phyloP scores from a whole-genome alignment of 805 yeast species.

The Starmerella apicola region DNA sequence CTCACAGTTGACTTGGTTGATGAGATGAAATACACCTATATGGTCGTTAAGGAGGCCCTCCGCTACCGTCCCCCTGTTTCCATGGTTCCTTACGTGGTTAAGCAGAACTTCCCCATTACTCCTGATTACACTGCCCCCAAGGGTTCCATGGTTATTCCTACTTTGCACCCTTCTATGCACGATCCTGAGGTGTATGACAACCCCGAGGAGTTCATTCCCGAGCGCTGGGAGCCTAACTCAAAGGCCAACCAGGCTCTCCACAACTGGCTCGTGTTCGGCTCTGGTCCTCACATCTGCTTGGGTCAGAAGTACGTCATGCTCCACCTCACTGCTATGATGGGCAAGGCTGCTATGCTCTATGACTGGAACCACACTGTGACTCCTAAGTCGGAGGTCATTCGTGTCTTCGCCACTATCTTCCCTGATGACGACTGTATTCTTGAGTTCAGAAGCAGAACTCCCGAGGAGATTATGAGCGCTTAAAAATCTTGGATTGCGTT shows the following conservation, averaged over 20 bases:
- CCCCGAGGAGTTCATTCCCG: conserved; percentile 91
- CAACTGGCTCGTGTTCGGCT: conserved; percentile 94
- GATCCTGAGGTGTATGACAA: conserved; percentile 94
- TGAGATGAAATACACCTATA: conserved; percentile 73
- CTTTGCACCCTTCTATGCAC: conserved; percentile 88
- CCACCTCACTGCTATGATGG: conserved; percentile 79
- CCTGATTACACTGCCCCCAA: conserved; percentile 84
- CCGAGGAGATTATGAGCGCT: conserved; percentile 14
- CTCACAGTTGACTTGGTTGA: conserved; percentile 66
- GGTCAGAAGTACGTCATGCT: conserved; percentile 91
- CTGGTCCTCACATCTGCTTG: conserved; percentile 92
- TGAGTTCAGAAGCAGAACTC: conserved; percentile 37
- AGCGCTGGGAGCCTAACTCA: conserved; percentile 76
- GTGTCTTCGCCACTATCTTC: conserved; percentile 96
- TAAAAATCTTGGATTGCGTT: too few species aligned
- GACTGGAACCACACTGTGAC: conserved; percentile 79
- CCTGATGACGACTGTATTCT: conserved; percentile 89
- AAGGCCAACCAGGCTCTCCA: conserved; percentile 63
- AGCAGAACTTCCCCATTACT: conserved; percentile 72
- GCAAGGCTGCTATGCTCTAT: conserved; percentile 72
- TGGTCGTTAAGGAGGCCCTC: conserved; percentile 84
- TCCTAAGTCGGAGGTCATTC: conserved; percentile 75
- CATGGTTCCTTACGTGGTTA: conserved; percentile 95
- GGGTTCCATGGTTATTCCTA: conserved; percentile 94
- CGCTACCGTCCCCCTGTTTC: conserved; percentile 95